These are phyloP conservation scores for Magnaporthiopsis incrustans DNA, from an alignment of 2,329 filamentous ascomycete genomes.

Conservation along the genomic window DNA sequence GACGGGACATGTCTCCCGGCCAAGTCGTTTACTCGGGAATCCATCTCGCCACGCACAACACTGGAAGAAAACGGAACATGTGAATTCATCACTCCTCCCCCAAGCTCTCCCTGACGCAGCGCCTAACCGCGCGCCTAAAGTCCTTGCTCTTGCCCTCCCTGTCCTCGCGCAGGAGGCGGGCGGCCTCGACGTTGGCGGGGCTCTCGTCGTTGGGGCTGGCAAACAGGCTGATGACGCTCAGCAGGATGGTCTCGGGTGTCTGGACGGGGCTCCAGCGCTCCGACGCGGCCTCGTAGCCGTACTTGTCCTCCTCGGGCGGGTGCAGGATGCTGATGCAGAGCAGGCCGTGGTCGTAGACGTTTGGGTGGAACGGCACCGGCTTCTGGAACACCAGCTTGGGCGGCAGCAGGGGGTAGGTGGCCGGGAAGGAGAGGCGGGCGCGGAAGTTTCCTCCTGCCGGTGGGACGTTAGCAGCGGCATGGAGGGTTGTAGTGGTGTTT, in stretches of 20 bases:
- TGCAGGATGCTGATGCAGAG: conserved; percentile 98
- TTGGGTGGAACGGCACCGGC: conserved; percentile 85
- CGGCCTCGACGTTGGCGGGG: conserved; percentile 91
- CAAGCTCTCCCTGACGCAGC: conserved; percentile 72
- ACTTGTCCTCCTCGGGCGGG: conserved; percentile 87
- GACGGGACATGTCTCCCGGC: no score
- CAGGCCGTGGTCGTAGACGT: conserved; percentile 79
- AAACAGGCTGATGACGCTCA: conserved; percentile 88
- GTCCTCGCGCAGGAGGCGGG: conserved; percentile 79
- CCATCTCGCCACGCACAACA: not conserved
- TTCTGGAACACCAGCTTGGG: conserved; percentile 81
- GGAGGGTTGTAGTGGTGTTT: not conserved
- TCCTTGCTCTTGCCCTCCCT: conserved; percentile 51
- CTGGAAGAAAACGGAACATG: no score
- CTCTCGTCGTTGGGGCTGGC: conserved; percentile 91
- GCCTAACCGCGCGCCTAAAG: conserved; percentile 71
- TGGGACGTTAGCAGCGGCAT: not conserved
- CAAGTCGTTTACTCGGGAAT: not conserved
- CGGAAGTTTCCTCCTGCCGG: conserved; percentile 80
- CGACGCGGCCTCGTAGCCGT: conserved; percentile 81
- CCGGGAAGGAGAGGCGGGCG: conserved; percentile 74
- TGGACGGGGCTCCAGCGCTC: conserved; percentile 96
- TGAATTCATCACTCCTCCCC: conserved; percentile 59
- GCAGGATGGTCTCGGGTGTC: conserved; percentile 85
- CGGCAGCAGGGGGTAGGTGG: conserved; percentile 78